A percentile compares a stretch with the other conserved stretches of the same genome.
Evolutionary conservation across 768 basidiomycete genomes (phyloP).

Genomic region (Trametes gibbosa): DNA sequence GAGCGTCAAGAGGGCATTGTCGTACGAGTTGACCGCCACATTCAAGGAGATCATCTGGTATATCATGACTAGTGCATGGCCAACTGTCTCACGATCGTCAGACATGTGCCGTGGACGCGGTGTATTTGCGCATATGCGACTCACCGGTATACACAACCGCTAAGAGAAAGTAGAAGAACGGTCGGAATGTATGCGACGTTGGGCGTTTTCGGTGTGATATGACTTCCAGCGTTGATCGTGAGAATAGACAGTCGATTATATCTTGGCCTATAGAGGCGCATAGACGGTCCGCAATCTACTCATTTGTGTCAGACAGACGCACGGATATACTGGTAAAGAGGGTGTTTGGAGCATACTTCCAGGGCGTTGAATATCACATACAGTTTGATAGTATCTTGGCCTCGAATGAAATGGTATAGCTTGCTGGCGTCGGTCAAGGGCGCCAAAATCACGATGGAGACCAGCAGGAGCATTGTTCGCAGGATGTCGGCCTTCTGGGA

Average conservation of each 20-base stretch:
- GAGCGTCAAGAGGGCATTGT: slow-evolving; percentile 90
- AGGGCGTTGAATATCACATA: slow-evolving; percentile 99
- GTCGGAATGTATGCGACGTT: slow-evolving; percentile 66
- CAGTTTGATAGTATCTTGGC: slow-evolving; percentile 97
- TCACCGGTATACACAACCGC: slow-evolving; percentile 81
- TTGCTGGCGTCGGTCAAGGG: slow-evolving; percentile 93
- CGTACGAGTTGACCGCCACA: slow-evolving; percentile 97
- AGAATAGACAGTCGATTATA: slow-evolving; percentile 94
- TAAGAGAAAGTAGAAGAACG: slow-evolving; percentile 80
- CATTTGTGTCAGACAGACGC: not conserved
- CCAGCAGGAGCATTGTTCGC: slow-evolving; percentile 70
- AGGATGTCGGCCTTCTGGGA: slow-evolving; percentile 93
- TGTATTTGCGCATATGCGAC: slow-evolving; percentile 20
- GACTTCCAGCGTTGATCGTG: slow-evolving; percentile 80
- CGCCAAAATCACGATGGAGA: slow-evolving; percentile 71
- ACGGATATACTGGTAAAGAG: not conserved
- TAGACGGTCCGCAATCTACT: slow-evolving; percentile 88
- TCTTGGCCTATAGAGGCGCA: slow-evolving; percentile 98
- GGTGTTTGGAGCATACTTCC: slow-evolving; percentile 60
- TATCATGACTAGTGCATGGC: slow-evolving; percentile 91
- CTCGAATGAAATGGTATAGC: slow-evolving; percentile 96
- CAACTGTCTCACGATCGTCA: slow-evolving; percentile 46
- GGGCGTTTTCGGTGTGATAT: slow-evolving; percentile 62
- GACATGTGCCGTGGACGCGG: not conserved
- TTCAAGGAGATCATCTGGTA: slow-evolving; percentile 94